phyloP scores from a whole-genome alignment of 176 grass and related monocot genomes.

The Cocos nucifera region DNA sequence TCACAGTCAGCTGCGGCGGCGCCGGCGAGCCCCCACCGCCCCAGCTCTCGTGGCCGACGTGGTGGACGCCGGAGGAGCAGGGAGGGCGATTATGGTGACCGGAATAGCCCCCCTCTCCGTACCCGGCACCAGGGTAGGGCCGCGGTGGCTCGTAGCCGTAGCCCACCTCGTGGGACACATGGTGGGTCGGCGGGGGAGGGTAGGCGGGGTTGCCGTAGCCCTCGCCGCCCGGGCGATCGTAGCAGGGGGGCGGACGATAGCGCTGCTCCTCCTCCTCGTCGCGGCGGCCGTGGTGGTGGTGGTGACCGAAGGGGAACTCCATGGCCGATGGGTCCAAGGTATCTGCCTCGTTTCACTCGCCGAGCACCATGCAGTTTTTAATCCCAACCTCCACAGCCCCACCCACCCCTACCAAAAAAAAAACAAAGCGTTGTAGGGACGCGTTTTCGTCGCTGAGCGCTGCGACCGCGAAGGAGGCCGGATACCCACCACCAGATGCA shows the following conservation, averaged over 20 bases:
- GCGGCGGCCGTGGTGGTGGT: neutral
- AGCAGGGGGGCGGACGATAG: constrained; percentile 26
- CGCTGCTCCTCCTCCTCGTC: neutral
- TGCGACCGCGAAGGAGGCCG: too few species aligned
- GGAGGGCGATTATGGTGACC: neutral
- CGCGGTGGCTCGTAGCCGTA: neutral
- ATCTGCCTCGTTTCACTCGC: too few species aligned
- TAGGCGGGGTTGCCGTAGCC: constrained; percentile 11
- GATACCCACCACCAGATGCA: too few species aligned
- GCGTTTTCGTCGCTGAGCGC: too few species aligned
- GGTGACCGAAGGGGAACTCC: constrained; percentile 11
- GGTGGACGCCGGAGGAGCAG: neutral
- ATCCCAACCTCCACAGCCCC: too few species aligned
- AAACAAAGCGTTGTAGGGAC: too few species aligned
- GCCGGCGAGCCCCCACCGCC: neutral
- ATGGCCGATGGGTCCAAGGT: neutral
- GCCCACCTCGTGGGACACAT: constrained; percentile 6
- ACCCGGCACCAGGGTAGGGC: neutral
- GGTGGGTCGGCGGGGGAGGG: neutral
- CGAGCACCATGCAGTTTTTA: too few species aligned
- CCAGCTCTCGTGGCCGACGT: neutral
- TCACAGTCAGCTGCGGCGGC: constrained; percentile 35
- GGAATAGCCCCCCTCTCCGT: neutral
- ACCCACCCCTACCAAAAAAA: too few species aligned
- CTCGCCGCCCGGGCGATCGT: constrained; percentile 9